Conservation (phyloP, 2,329 filamentous ascomycete genomes). For the Aspergillus puulaauensis region DNA sequence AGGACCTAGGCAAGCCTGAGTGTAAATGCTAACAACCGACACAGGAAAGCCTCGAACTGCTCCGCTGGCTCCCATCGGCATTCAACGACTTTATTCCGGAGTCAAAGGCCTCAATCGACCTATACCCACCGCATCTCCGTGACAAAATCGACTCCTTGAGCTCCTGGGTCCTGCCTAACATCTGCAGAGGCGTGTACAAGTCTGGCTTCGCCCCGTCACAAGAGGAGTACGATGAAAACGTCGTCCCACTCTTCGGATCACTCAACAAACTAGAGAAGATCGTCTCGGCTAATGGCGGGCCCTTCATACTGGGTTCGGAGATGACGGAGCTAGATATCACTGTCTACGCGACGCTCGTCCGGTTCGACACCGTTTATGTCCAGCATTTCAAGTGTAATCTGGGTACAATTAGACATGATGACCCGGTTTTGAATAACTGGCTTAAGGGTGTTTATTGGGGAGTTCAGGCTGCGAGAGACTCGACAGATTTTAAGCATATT, state of each 20-base stretch:
- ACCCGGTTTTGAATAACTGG: constrained; percentile 62
- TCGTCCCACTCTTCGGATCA: constrained; percentile 57
- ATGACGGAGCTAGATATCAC: constrained; percentile 62
- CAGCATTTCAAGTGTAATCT: constrained; percentile 69
- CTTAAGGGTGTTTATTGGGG: constrained; percentile 61
- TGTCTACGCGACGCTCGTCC: constrained; percentile 58
- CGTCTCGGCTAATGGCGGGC: constrained; percentile 48
- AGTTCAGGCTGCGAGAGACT: constrained; percentile 54
- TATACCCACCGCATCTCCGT: constrained; percentile 55
- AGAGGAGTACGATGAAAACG: constrained; percentile 54
- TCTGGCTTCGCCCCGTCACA: constrained; percentile 60
- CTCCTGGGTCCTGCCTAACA: constrained; percentile 55
- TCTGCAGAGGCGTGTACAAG: constrained; percentile 63
- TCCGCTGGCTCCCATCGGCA: constrained; percentile 57
- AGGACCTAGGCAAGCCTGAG: too few relatives aligned
- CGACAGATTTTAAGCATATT: constrained; percentile 66
- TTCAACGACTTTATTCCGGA: constrained; percentile 52
- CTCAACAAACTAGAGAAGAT: constrained; percentile 59
- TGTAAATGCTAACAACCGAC: not conserved
- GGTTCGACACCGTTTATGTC: constrained; percentile 62
- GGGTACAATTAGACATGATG: constrained; percentile 59
- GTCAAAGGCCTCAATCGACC: constrained; percentile 43
- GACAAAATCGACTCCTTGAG: constrained; percentile 53
- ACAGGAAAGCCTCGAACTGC: constrained; percentile 44
- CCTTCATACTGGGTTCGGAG: constrained; percentile 55